Base-by-base conservation (phyloP, 257 asterid genomes). In the Solanum boliviense region DNA sequence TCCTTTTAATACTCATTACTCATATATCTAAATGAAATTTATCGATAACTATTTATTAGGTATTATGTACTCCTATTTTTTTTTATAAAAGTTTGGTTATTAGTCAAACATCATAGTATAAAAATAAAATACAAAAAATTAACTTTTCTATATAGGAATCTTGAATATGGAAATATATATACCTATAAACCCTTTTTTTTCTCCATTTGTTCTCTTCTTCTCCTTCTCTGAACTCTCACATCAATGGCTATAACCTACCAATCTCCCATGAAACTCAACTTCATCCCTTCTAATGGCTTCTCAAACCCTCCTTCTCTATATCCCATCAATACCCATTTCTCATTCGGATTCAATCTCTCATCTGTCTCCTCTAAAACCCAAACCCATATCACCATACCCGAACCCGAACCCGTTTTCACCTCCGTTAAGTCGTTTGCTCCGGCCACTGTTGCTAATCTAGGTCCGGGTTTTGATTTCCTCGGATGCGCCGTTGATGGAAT, bases 401-500 rank as follows among this genome's bases (percentile, higher is more conserved):
- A 96, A n/a, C 99, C 98, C 13, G 87, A 91, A 72, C 98, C 98
- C 44, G 3, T 95, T 92, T 60, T 41, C 93, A 79, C 93, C 62
- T 90, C 98, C 87, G 96, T 95, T 92, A 93, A 83, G 67, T 76
- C 96, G 4, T 95, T 95, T 38, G 98, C 98, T 41, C 98, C 98
- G 5, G 98, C 98, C 34, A 95, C 98, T 0, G 89, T 95, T 3
- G 98, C 98, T 27, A 95, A 95, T 62, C 92, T 95, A 8, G 98
- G 98, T 4, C 98, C 98, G 1, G 98, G 98, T 4, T 95, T 95
- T 85, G 98, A 95, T 86, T 94, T 95, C 48, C 94, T 95, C 0
- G 98, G 98, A 4, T 95, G 98, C 88, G 98, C 98, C 52, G 95
- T 95, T 31, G 98, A 94, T 21, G 98, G 98, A 5, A 60, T 95